Evolutionary conservation across 176 grass and related monocot species (phyloP), one percentile per base, ranked within the genome.

Genomic region (Juncus effusus): DNA sequence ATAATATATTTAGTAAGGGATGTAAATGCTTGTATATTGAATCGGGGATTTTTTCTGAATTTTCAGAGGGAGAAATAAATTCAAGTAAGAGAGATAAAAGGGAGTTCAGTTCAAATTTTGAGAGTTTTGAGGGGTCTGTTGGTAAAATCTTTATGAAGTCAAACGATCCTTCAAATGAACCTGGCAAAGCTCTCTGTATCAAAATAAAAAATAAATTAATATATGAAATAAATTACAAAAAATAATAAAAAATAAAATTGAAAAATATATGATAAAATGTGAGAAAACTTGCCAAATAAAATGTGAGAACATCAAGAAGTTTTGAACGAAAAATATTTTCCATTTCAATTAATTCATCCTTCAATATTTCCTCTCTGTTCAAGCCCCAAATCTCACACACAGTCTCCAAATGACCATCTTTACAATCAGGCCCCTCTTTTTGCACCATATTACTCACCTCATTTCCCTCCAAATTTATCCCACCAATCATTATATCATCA

Each of bases 1-100:
- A 78, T 66, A 91, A 77, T 54, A 91, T 70, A 63, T 78, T 69
- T 15, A 86, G 74, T 57, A 86, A 42, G 38, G 85, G 92, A 64
- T 88, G 84, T 71, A 96, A 70, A 77, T 91, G 75, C 68, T 88
- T 96, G 80, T 96, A 88, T 77, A 91, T 96, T 42, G 70, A 91
- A 72, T 96, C 82, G 42, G 87, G 87, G 72, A 81, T 41, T 64
- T 82, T 85, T 39, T 75, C 74, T 70, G 50, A 80, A 67, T 16
- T 51, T 74, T 79, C 84, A 55, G 77, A 58, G 62, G 71, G 69
- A 60, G 87, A 77, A 49, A 82, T 77, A 60, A 80, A 88, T 59
- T 91, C 92, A 38, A 85, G 56, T 74, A 91, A 65, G 51, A 91
- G 70, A 81, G 85, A 80, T 68, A 96, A 81, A 55, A 91, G 44